phyloP scores from a whole-genome alignment of 139 green algal species.

The Microglena sp. region DNA sequence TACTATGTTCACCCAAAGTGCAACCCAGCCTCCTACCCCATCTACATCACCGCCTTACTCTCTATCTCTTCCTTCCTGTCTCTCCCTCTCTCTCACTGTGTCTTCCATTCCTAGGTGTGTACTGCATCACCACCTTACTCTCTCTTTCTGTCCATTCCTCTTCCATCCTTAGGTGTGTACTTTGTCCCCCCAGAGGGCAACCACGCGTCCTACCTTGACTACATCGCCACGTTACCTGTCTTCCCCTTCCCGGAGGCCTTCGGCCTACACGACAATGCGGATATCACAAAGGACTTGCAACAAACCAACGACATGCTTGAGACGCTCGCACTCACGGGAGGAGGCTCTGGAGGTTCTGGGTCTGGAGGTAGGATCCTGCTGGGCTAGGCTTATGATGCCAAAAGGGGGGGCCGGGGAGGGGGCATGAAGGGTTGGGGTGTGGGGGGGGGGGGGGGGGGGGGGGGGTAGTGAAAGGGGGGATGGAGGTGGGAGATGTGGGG shows the following conservation, averaged over 20 bases:
- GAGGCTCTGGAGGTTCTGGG: slow-evolving; percentile 16
- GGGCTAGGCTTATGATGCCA: no score
- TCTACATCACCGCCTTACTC: neutral
- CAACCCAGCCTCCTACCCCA: neutral
- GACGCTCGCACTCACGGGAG: slow-evolving; percentile 44
- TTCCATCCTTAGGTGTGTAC: slow-evolving; percentile 32
- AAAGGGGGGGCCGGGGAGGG: no score
- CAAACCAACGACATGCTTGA: slow-evolving; percentile 50
- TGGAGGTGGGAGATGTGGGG: no score
- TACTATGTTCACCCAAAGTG: no score
- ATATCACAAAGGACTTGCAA: slow-evolving; percentile 57
- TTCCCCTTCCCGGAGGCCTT: slow-evolving; percentile 53
- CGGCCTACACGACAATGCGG: slow-evolving; percentile 64
- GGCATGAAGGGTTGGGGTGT: no score
- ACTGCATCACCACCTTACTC: neutral
- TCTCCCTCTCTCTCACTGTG: slow-evolving; percentile 17
- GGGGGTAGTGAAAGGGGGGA: no score
- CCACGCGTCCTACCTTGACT: slow-evolving; percentile 30
- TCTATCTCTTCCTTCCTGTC: neutral
- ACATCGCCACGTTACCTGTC: slow-evolving; percentile 48
- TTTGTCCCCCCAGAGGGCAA: slow-evolving; percentile 32
- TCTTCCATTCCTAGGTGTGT: slow-evolving; percentile 10
- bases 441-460: no score
- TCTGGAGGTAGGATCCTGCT: slow-evolving; percentile 3
- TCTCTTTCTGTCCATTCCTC: neutral